phyloP scores from a whole-genome alignment of 2,329 filamentous ascomycete species.

The Polychaeton citri region DNA sequence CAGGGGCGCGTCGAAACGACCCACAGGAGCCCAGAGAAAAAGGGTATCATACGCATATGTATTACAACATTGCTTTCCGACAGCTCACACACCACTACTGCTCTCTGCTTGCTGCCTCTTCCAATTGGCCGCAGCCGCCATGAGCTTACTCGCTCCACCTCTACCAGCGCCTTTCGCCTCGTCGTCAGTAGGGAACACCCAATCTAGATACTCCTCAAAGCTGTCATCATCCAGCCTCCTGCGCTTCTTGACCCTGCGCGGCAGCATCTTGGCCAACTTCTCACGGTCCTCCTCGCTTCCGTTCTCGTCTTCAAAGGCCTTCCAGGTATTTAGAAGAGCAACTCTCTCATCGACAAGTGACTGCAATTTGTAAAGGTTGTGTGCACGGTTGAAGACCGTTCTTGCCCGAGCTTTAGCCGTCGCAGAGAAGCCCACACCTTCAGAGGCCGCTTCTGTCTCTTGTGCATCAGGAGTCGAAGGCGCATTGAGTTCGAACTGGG shows the following conservation, averaged over 20 bases:
- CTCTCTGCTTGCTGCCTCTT: conserved; percentile 47
- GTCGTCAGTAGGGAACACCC: conserved; percentile 92
- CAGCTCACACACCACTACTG: no score
- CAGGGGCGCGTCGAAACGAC: no score
- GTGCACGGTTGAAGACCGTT: conserved; percentile 70
- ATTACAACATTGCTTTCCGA: no score
- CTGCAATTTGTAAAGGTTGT: conserved; percentile 76
- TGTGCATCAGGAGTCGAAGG: conserved; percentile 47
- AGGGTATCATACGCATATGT: no score
- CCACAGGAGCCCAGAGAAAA: no score
- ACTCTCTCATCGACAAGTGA: conserved; percentile 92
- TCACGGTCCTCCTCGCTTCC: conserved; percentile 63
- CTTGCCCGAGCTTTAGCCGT: conserved; percentile 73
- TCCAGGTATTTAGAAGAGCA: conserved; percentile 80
- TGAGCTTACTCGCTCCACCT: conserved; percentile 67
- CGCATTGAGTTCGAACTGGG: conserved; percentile 94
- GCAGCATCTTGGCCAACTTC: conserved; percentile 85
- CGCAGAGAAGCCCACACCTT: conserved; percentile 43
- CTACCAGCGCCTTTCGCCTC: conserved; percentile 44
- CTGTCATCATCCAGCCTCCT: conserved; percentile 83
- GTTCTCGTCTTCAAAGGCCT: conserved; percentile 79
- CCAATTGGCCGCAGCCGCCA: conserved; percentile 80
- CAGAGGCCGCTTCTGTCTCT: conserved; percentile 37
- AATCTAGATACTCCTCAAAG: conserved; percentile 95
- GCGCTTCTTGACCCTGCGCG: conserved; percentile 79